phyloP scores from a whole-genome alignment of 2,329 filamentous ascomycete species.

The Botrytis byssoidea region DNA sequence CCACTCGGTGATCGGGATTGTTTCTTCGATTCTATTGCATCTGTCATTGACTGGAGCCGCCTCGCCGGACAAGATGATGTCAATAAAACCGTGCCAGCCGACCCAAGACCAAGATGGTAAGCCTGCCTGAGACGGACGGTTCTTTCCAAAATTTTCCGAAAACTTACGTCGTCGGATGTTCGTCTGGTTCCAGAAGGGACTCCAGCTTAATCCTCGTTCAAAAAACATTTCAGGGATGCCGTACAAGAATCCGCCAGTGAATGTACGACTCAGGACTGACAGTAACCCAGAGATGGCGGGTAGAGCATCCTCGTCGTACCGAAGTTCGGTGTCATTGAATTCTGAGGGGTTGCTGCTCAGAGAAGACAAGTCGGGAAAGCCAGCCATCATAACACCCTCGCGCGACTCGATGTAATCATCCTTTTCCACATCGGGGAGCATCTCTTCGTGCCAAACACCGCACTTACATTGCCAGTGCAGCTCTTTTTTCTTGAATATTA shows the following conservation, averaged over 20 bases:
- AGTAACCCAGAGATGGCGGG: neutral
- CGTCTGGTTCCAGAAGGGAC: rapidly evolving
- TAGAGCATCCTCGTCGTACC: neutral
- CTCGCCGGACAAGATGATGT: neutral
- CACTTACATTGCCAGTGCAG: neutral
- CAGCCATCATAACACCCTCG: neutral
- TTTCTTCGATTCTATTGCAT: neutral
- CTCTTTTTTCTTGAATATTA: neutral
- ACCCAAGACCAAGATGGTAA: neutral
- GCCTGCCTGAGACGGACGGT: neutral
- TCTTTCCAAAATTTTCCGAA: neutral
- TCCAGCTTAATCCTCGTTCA: neutral
- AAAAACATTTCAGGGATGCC: neutral
- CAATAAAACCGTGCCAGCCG: neutral
- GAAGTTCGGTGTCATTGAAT: neutral
- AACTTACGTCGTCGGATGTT: neutral
- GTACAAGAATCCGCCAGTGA: neutral
- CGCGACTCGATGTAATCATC: neutral
- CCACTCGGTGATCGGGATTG: neutral
- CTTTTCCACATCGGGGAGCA: too few relatives aligned
- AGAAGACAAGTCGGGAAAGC: neutral
- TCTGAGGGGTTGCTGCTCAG: neutral
- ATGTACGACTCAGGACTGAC: neutral
- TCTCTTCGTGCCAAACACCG: neutral
- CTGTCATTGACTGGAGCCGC: neutral